Base-by-base conservation (phyloP, 257 asterid genomes). In the Lycium barbarum region DNA sequence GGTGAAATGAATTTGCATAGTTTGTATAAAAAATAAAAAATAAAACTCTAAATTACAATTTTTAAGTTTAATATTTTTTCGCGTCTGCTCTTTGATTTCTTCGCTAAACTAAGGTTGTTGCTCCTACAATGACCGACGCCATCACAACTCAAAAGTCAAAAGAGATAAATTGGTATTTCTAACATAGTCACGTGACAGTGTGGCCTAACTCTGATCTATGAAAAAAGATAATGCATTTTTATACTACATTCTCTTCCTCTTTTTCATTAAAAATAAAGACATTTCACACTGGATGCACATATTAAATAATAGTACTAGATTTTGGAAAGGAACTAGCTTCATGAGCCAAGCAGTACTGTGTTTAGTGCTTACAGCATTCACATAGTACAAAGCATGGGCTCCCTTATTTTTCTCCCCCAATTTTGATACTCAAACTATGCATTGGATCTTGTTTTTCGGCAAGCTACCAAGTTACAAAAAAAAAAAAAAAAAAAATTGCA, bases 401-500 rank as follows among this genome's bases (percentile, higher is more conserved):
- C 87, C 10, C 38, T 57, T 14, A 18, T 55, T 13, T 55, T 17
- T 55, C 3, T 11, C 14, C 6, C 8, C 17, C 61, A 55, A 15
- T 15, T 55, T 55, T 14, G 20, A 14, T 13, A 55, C 61, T 55
- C 61, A 17, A 59, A 59, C 33, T 76, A 51, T 12, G 20, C 62
- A 13, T 13, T 9, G 62, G 45, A 76, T 76, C 43, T 11, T 22
- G 61, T 49, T 38, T 20, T 51, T 49, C 63, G 13, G 8, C 26
- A 76, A 76, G 59, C 10, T 22, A 74, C 43, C 0, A 63, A 55
- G 6, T 20, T 3, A 4, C 36, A 62, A 51, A 1, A 43, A n/a
- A n/a, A n/a, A n/a, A 68, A 36, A 11, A 15, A 57, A 73, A 49
- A n/a, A 20, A 65, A 7, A 7, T 79, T 90, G 91, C 90, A 85